A percentile compares a stretch with the other conserved stretches of the same genome.
Evolutionary conservation across 2,329 filamentous ascomycete genomes (phyloP).

Genomic region (Epichloe sp.): DNA sequence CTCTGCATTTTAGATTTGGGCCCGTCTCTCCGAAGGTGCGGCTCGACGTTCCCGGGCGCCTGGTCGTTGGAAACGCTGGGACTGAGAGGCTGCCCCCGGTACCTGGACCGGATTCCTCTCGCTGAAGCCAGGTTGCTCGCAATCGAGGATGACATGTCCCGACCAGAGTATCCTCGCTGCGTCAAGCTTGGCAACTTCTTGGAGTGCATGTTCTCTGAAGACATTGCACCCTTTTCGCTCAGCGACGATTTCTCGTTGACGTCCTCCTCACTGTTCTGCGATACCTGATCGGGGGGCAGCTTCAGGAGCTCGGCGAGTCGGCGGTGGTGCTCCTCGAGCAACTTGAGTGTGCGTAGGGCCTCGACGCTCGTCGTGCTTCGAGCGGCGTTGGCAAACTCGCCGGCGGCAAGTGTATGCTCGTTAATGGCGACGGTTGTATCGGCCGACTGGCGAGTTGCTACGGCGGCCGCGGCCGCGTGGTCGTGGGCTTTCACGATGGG

Average conservation of each 20-base stretch:
- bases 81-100: constrained; percentile 55
- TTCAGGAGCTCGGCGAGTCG: constrained; percentile 72
- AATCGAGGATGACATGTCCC: constrained; percentile 69
- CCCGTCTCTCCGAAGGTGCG: constrained; percentile 36
- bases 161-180: constrained; percentile 40
- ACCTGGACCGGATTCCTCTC: constrained; percentile 58
- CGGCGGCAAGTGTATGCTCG: constrained; percentile 78
- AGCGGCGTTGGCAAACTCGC: constrained; percentile 77
- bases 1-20: constrained; percentile 41
- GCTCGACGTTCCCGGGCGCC: constrained; percentile 55
- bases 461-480: constrained; percentile 76
- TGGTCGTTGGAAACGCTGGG: constrained; percentile 65
- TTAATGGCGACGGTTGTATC: constrained; percentile 73
- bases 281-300: constrained; percentile 40
- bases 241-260: constrained; percentile 8
- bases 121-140: constrained; percentile 80
- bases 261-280: constrained; percentile 17
- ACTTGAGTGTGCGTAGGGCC: constrained; percentile 68
- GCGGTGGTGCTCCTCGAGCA: constrained; percentile 81
- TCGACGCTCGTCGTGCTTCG: constrained; percentile 53
- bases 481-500: constrained; percentile 58
- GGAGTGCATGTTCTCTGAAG: not conserved
- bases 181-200: constrained; percentile 17
- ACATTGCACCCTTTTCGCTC: constrained; percentile 16
- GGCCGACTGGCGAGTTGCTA: constrained; percentile 57